Evolutionary conservation across 2,329 filamentous ascomycete species (phyloP).

Genomic region (Teratosphaeria gauchensis): DNA sequence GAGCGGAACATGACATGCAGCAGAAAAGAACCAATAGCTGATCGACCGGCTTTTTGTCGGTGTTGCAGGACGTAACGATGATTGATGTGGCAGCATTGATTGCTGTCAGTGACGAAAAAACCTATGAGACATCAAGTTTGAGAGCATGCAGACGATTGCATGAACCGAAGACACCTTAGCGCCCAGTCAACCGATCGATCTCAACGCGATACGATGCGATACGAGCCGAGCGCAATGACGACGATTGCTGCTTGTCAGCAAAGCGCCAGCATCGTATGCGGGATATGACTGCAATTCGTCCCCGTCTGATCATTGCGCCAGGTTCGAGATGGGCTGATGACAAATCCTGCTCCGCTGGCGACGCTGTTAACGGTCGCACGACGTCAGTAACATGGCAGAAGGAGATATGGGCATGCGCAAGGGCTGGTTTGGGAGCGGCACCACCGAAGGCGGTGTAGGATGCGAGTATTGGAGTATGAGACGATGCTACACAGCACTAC

Average conservation of each 20-base stretch:
- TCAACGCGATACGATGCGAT: background rate
- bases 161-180: background rate
- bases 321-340: background rate
- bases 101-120: background rate
- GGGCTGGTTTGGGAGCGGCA: background rate
- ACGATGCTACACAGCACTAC: background rate
- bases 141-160: background rate
- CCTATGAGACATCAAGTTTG: background rate
- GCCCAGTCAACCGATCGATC: background rate
- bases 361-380: background rate
- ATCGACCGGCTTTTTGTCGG: constrained; percentile 12
- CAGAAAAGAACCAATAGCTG: constrained; percentile 12
- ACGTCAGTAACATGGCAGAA: background rate
- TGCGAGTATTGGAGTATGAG: background rate
- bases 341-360: too few species aligned
- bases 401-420: background rate
- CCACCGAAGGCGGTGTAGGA: background rate
- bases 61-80: constrained; percentile 22
- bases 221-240: background rate
- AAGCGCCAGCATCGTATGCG: background rate
- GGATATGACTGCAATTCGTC: background rate
- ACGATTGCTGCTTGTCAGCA: background rate
- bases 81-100: constrained; percentile 1
- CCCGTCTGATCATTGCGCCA: background rate
- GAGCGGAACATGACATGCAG: constrained; percentile 3